A percentile compares a stretch with the other conserved stretches of the same genome.
These are phyloP conservation scores for Fusarium sp. DNA, from an alignment of 2,329 filamentous ascomycete species.

Conservation along the genomic window DNA sequence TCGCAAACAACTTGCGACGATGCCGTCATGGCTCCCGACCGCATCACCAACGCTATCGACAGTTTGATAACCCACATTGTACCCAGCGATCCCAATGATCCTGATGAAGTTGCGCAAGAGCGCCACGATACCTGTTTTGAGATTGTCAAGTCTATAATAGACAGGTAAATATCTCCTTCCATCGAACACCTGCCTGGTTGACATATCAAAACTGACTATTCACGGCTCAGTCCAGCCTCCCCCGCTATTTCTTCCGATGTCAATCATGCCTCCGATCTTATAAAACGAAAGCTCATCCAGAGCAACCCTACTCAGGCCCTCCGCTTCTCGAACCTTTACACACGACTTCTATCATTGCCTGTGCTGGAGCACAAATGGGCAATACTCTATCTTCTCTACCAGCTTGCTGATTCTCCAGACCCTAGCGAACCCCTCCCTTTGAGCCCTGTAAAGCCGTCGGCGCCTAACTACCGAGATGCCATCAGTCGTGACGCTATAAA, in stretches of 20 bases:
- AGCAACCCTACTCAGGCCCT: slow-evolving; percentile 83
- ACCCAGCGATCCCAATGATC: slow-evolving; percentile 73
- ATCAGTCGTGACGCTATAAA: slow-evolving; percentile 54
- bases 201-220: slow-evolving; percentile 6
- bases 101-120: slow-evolving; percentile 75
- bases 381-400: slow-evolving; percentile 90
- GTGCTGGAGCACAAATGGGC: slow-evolving; percentile 97
- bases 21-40: slow-evolving; percentile 70
- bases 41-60: slow-evolving; percentile 83
- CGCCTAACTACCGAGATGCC: slow-evolving; percentile 55
- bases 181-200: not conserved
- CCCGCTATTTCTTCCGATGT: slow-evolving; percentile 76
- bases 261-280: slow-evolving; percentile 92
- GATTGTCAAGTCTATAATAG: slow-evolving; percentile 63
- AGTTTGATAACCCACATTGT: slow-evolving; percentile 82
- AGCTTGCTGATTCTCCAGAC: slow-evolving; percentile 77
- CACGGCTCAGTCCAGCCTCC: slow-evolving; percentile 58
- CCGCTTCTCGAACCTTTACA: slow-evolving; percentile 91
- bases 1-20: slow-evolving; percentile 52
- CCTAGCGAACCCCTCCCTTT: slow-evolving; percentile 65
- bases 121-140: slow-evolving; percentile 73
- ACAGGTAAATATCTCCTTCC: slow-evolving; percentile 55
- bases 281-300: slow-evolving; percentile 87
- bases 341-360: slow-evolving; percentile 86
- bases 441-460: slow-evolving; percentile 57